Evolutionary conservation across 371 early-diverging fungal species (phyloP), one percentile per base, ranked within the genome.

Genomic region (Mucor sp.): DNA sequence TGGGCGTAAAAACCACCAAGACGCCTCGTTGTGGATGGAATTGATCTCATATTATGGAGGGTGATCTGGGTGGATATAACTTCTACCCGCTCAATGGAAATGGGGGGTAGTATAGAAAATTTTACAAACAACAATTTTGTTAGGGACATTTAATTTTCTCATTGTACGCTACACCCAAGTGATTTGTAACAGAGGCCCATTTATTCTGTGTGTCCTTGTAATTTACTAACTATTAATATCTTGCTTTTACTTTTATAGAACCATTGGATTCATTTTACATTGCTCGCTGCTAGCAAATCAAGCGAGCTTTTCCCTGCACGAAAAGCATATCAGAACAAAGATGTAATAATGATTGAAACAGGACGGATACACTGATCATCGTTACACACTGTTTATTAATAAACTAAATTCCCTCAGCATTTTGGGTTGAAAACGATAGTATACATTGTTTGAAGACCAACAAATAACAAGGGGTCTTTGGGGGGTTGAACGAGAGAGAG

Each of bases 281-380:
- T 21, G 2, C 47, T 47, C 21, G 14, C 21, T 19, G 21, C 37
- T 37, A 1, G 37, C 8, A 37, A 7, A 14, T 37, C 37, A 14
- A 12, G 0, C 1, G 37, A 1, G 30, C 30, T 30, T 30, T 14
- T 14, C 37, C 1, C 14, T 14, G 14, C 8, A 12, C 37, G 2
- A 14, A 37, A 37, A 37, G 14, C 0, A 37, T 37, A 37, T 37
- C 14, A 37, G 37, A 37, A 37, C 35, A 30, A 8, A 44, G 12
- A 50, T 50, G 50, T 50, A 50, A 50, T 50, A 12, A 50, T 50
- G 50, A 25, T 50, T 50, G 25, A 50, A 50, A 50, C 50, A 50
- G 4, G 19, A 2, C 8, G 8, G 4, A 37, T 11, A 37, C 37
- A 44, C 11, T 48, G 48, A 48, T 50, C 50, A 25, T 50, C 12